A percentile compares a stretch with the other conserved stretches of the same genome.
Conservation (phyloP, 352 stramenopile species). For the Phytophthora hybrid region DNA sequence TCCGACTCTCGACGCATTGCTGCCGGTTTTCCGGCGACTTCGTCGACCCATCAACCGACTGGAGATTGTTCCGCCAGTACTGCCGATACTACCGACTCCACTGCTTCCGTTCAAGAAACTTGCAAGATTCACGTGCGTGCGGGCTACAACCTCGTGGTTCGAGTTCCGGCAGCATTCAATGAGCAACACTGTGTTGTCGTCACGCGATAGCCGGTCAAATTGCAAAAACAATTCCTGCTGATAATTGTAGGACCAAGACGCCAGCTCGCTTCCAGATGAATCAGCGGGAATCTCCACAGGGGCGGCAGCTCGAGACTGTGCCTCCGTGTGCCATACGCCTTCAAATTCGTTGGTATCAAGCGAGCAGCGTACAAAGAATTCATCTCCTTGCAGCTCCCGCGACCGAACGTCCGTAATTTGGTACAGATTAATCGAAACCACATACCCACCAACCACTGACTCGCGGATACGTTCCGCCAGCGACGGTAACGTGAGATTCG, state of each 20-base stretch:
- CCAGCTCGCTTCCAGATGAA: slow-evolving; percentile 21
- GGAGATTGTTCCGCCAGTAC: slow-evolving; percentile 27
- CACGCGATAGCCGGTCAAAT: slow-evolving; percentile 82
- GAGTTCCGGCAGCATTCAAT: slow-evolving; percentile 82
- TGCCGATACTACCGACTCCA: slow-evolving; percentile 14
- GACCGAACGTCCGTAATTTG: slow-evolving; percentile 74
- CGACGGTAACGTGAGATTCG: slow-evolving; percentile 83
- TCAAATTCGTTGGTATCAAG: slow-evolving; percentile 88
- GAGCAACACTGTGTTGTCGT: slow-evolving; percentile 88
- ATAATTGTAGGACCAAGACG: slow-evolving; percentile 72
- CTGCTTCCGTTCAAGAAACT: slow-evolving; percentile 74
- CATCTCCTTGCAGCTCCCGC: slow-evolving; percentile 63
- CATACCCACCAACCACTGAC: slow-evolving; percentile 83
- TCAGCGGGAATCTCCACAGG: slow-evolving; percentile 46
- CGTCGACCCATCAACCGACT: slow-evolving; percentile 38
- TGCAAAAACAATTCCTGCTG: slow-evolving; percentile 86
- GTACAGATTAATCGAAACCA: slow-evolving; percentile 76
- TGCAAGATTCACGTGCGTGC: slow-evolving; percentile 85
- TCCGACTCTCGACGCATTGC: slow-evolving; percentile 27
- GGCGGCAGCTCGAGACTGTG: slow-evolving; percentile 63
- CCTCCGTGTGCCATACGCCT: slow-evolving; percentile 85
- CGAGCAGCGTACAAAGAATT: slow-evolving; percentile 87
- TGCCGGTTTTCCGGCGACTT: slow-evolving; percentile 32
- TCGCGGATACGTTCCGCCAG: slow-evolving; percentile 85
- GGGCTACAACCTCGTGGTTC: slow-evolving; percentile 81